A percentile compares a stretch with the other conserved stretches of the same genome.
Conservation (phyloP, 768 basidiomycete genomes). For the Glaciozyma antarctica region DNA sequence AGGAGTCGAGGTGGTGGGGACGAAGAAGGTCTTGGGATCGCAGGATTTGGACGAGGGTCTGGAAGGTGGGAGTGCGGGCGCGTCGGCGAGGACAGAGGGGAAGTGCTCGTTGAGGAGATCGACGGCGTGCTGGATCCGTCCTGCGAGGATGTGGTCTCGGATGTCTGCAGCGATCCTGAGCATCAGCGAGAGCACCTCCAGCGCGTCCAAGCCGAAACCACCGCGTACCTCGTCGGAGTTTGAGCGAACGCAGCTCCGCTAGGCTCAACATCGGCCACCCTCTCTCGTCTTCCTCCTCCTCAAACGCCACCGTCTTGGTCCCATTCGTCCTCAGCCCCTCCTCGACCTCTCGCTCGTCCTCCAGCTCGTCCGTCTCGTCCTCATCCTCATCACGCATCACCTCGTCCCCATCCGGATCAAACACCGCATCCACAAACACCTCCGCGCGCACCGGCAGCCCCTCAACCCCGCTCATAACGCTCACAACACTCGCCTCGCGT, state of each 20-base stretch:
- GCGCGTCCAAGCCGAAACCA: neutral
- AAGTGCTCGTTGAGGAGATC: constrained; percentile 60
- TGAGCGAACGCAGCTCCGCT: constrained; percentile 2
- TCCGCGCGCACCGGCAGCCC: constrained; percentile 6
- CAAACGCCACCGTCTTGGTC: constrained; percentile 6
- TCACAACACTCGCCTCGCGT: neutral
- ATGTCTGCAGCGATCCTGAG: constrained; percentile 49
- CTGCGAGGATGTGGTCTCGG: constrained; percentile 57
- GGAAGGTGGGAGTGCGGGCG: neutral
- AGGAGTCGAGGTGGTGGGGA: neutral
- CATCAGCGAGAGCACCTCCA: neutral
- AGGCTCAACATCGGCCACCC: neutral
- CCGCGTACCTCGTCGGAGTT: constrained; percentile 10
- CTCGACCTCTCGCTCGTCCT: neutral
- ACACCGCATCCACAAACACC: neutral
- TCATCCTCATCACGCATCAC: neutral
- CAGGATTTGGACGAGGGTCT: neutral
- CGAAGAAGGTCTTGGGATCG: neutral
- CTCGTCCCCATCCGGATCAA: neutral
- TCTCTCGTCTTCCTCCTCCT: neutral
- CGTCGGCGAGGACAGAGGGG: constrained; percentile 53
- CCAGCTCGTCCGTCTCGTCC: neutral
- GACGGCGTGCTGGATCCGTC: constrained; percentile 63
- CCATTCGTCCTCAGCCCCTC: neutral
- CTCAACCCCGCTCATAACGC: constrained; percentile 25